Base-by-base conservation (phyloP, 768 basidiomycete species). In the Mrakia frigida region DNA sequence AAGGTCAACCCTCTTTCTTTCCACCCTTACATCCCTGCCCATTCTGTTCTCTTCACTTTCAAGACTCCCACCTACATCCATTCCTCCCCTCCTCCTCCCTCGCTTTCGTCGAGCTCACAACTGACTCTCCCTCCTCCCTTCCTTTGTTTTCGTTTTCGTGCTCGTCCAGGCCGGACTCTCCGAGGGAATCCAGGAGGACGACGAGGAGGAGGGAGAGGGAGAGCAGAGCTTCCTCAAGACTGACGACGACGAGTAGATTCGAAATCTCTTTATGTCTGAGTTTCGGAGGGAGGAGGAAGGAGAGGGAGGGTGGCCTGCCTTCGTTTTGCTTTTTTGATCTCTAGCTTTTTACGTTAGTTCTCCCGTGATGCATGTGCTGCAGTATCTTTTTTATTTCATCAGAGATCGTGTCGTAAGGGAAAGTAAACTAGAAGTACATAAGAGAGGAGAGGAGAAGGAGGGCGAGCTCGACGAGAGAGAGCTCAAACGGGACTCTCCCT, bases 171-270 rank as follows among this genome's bases (percentile, higher is more conserved):
- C 67, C 23, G 68, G 74, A 13, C 72, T 73, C 60, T 41, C 59
- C 67, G 74, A 43, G 31, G 67, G 23, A 35, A 52, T 39, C 37
- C 65, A 52, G 43, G 68, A 46, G 25, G 63, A 67, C 28, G 71
- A 72, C 6, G 71, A 72, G 74, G 74, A 75, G 35, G 65, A 69
- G 23, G 72, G 28, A 2, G 72, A 73, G 72, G 60, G 69, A n/a
- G 69, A 70, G 43, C 37, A 28, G 16, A 70, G 43, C 43, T 70
- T 70, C 46, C 35, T 68, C 35, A 68, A 68, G 65, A 68, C 65
- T 21, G 65, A 68, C 39, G 69, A 70, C 37, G 69, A 70, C 46
- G 69, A 70, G 25, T 28, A 70, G 46, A 63, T 18, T 9, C 2
- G 2, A 43, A 21, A 7, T 33, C 35, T n/a, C 28, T 7, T n/a